phyloP scores from a whole-genome alignment of 2,329 filamentous ascomycete species.

The Diplodia mutila region DNA sequence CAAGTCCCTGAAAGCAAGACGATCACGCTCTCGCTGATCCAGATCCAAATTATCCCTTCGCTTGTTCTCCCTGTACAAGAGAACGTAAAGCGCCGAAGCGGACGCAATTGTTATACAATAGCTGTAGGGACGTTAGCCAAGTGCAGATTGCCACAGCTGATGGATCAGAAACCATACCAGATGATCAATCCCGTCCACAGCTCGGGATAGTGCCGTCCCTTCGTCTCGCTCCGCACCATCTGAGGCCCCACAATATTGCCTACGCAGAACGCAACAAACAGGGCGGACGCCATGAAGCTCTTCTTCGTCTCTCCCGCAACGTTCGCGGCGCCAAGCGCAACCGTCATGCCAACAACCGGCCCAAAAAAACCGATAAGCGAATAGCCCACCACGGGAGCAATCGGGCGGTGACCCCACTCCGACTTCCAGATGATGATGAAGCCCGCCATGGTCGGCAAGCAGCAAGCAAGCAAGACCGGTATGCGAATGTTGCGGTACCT shows the following conservation, averaged over 20 bases:
- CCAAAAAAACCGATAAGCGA: constrained; percentile 75
- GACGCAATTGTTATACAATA: constrained; percentile 70
- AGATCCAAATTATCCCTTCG: constrained; percentile 53
- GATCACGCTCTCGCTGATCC: constrained; percentile 65
- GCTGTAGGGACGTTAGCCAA: constrained; percentile 41
- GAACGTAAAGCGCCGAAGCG: constrained; percentile 59
- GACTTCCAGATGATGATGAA: constrained; percentile 76
- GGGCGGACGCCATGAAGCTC: constrained; percentile 74
- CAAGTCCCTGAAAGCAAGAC: constrained; percentile 68
- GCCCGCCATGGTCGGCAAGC: constrained; percentile 73
- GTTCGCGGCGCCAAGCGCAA: constrained; percentile 65
- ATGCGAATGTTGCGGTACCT: constrained; percentile 66
- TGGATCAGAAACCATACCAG: constrained; percentile 46
- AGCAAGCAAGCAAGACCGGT: constrained; percentile 66
- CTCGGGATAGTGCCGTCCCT: constrained; percentile 68
- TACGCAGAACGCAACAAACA: constrained; percentile 31
- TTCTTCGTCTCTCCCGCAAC: constrained; percentile 79
- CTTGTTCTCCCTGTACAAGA: constrained; percentile 64
- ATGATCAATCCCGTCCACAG: constrained; percentile 72
- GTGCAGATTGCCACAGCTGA: neutral
- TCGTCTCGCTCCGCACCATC: constrained; percentile 56
- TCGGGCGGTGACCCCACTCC: constrained; percentile 64
- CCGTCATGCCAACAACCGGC: constrained; percentile 66
- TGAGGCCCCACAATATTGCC: constrained; percentile 9
- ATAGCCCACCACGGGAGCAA: constrained; percentile 70